Base-by-base conservation (phyloP, 1,284 basidiomycete genomes). In the Rhodotorula sp. region DNA sequence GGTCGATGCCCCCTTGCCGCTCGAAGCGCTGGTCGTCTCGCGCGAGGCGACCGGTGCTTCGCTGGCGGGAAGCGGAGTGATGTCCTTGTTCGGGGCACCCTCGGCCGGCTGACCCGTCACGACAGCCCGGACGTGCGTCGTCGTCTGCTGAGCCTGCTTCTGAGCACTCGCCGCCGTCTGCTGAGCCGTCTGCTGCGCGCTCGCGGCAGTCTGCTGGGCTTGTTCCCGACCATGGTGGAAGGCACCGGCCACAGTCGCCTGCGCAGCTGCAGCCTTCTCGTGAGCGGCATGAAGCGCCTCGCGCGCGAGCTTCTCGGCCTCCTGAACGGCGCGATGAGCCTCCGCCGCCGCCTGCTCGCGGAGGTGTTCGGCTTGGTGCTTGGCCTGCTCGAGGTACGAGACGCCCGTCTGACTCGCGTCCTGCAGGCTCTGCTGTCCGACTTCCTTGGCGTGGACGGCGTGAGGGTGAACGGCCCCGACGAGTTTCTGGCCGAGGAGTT, bases 401-500 rank as follows among this genome's bases (percentile, higher is more conserved):
- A 28, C 62, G 3, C 66, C 69, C 5, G 49, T 58, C 28, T 58
- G 61, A 2, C 34, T 31, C 21, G 64, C 69, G 31, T 55, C 28
- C n/a, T 70, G 57, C 55, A 71, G 69, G 45, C 60, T 57, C 54
- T 61, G 34, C 28, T 55, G 47, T 6, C 50, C 57, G 23, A 58
- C 31, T 50, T 70, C 58, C 18, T 43, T 54, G 5, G 66, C 70
- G 31, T 63, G 54, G 45, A 52, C 28, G 21, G 60, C 66, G 63
- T 71, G 70, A 0, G 70, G 70, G 34, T 54, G 56, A 45, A 64
- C 55, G 8, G 56, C 63, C 18, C 52, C 56, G 34, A 26, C 48
- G 8, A 43, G 63, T 50, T 71, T 71, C 47, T 71, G 60, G 45
- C 70, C 70, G 60, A 71, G 62, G 23, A 71, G 55, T 6, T 34